Base-by-base conservation (phyloP, 805 yeast species). In the Saccharomycopsis sp. region DNA sequence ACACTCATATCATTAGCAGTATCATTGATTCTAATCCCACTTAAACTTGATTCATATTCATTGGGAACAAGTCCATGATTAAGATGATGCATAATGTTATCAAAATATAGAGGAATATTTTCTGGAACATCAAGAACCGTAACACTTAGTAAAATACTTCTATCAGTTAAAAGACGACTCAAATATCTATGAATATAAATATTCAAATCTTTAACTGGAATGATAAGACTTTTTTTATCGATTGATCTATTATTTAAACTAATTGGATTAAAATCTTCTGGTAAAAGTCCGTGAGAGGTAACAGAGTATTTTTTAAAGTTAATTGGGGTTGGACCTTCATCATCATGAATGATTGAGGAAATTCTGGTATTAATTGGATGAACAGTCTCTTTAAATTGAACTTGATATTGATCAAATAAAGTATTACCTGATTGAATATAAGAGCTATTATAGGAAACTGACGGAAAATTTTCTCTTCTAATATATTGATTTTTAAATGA, bases 301-400 rank as follows among this genome's bases (percentile, higher is more conserved):
- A 43, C 13, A 17, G 5, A n/a, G 37, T 21, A 31, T 3, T 19
- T 15, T 13, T 20, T 14, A 13, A 43, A 35, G 10, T 31, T 29
- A 8, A 35, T 36, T 2, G 37, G 35, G 10, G 14, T 8, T 10
- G 6, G 17, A 19, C 12, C n/a, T 14, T n/a, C 17, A 4, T 39
- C 43, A 29, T n/a, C 10, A 30, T 41, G 31, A 21, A 43, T 35
- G 25, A 43, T 35, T 12, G 43, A 26, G 4, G 36, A 15, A n/a
- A 43, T 35, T 15, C 44, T 19, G 3, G 46, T 43, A 15, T 43
- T 43, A 3, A 43, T n/a, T 19, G 46, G 46, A 3, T 38, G 41
- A 17, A 35, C 26, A 8, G 25, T 26, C 25, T 43, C 46, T 18
- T 34, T 31, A 40, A 43, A 43, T 12, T 21, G 21, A 17, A 39